Evolutionary conservation across 2,329 filamentous ascomycete genomes (phyloP), one percentile per base, ranked within the genome.

Genomic region (Purpureocillium lavendulum): DNA sequence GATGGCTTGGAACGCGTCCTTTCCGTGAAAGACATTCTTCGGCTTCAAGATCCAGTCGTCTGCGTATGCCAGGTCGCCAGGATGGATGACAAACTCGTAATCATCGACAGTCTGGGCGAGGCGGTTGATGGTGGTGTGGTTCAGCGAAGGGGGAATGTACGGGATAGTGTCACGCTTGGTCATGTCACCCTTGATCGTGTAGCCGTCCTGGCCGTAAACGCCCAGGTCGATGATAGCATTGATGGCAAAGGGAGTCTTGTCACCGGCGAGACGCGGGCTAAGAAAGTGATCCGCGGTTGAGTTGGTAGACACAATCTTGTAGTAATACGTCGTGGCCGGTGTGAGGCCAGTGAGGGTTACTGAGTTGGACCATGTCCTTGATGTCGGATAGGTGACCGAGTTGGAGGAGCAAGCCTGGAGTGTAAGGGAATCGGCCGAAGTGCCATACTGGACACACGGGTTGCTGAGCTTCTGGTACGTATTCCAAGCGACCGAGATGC

Each of bases 271-370:
- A 1, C 75, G 69, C 4, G 71, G 67, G 45, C 70, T 78, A 36
- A 73, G 49, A 54, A 80, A 79, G 30, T 70, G 64, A 28, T 68
- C 64, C 8, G 72, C 58, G 4, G 52, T 72, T 0, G 74, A 74
- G 55, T 79, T 79, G 21, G 63, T 69, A 2, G 73, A 76, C 8
- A 60, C 62, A 36, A 78, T 76, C 58, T 74, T 66, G 60, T 80
- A 80, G 60, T 74, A 79, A 54, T 80, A 80, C 0, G 65, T 75
- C 1, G 73, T 76, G 1, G 67, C 72, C 0, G 75, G 66, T 0
- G 55, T 56, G 15, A 80, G 55, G 7, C 51, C 60, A 1, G 59
- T 58, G 28, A 79, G 53, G 2, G 59, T 60, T 1, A 74, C 74
- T 0, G 60, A 58, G 45, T 76, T 71, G 29, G 65, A 66, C 47